These are phyloP conservation scores for Orbilia brochopaga DNA, from an alignment of 2,329 filamentous ascomycete genomes.

Conservation along the genomic window DNA sequence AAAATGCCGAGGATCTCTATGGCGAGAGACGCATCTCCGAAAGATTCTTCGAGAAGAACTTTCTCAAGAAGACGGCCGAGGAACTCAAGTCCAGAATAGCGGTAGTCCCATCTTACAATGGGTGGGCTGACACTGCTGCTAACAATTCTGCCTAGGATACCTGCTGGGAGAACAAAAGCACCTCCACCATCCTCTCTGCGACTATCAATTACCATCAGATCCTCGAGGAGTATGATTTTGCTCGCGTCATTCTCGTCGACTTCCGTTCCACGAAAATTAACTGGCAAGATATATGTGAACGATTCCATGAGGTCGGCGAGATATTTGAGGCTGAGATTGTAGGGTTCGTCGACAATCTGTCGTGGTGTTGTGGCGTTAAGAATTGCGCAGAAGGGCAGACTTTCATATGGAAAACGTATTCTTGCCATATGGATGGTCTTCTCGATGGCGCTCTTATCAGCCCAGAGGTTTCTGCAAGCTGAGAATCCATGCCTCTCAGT, in stretches of 20 bases:
- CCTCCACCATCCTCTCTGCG: slow-evolving; percentile 57
- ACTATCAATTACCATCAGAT: slow-evolving; percentile 69
- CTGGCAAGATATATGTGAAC: slow-evolving; percentile 78
- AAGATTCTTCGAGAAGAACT: slow-evolving; percentile 50
- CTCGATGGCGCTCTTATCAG: slow-evolving; percentile 64
- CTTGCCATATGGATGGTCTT: slow-evolving; percentile 71
- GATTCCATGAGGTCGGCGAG: slow-evolving; percentile 70
- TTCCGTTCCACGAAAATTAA: slow-evolving; percentile 74
- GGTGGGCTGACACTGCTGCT: slow-evolving; percentile 52
- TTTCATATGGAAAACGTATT: slow-evolving; percentile 83
- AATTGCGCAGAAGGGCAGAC: slow-evolving; percentile 75
- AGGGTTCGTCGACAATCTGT: slow-evolving; percentile 38
- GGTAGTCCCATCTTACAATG: slow-evolving; percentile 54
- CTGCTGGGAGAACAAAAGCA: slow-evolving; percentile 52
- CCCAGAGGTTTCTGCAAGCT: slow-evolving; percentile 63
- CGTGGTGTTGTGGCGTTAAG: slow-evolving; percentile 67
- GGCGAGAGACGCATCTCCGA: slow-evolving; percentile 48
- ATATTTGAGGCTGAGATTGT: slow-evolving; percentile 64
- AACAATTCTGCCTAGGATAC: slow-evolving; percentile 53
- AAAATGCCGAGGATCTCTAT: slow-evolving; percentile 54
- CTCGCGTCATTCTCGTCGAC: slow-evolving; percentile 87
- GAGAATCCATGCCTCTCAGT: slow-evolving; percentile 32
- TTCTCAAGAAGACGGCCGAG: slow-evolving; percentile 54
- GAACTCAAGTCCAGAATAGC: slow-evolving; percentile 54
- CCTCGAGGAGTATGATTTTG: slow-evolving; percentile 70